Percentiles rank a stretch among this genome's conserved stretches.
Evolutionary conservation across 176 grass and related monocot genomes (phyloP).

Genomic region (Puccinellia tenuiflora): DNA sequence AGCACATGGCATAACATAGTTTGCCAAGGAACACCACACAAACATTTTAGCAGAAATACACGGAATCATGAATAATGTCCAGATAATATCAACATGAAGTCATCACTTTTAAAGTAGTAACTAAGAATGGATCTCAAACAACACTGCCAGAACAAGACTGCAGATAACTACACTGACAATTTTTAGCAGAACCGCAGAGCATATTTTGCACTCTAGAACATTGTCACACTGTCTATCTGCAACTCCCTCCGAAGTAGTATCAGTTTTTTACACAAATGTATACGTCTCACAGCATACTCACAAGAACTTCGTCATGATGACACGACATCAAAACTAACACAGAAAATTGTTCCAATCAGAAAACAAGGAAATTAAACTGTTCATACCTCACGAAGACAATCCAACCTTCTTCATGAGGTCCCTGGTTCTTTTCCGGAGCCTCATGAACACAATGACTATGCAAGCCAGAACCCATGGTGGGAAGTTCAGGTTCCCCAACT

Average conservation of each 20-base stretch:
- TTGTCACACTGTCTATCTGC: neutral
- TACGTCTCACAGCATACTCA: neutral
- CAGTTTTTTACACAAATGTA: neutral
- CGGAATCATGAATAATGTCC: neutral
- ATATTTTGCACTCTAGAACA: neutral
- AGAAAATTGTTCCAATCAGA: neutral
- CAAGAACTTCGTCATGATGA: neutral
- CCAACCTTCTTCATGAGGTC: constrained; percentile 82
- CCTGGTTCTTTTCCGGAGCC: constrained; percentile 82
- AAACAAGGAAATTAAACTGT: neutral
- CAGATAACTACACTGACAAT: neutral
- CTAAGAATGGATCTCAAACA: neutral
- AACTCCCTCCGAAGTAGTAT: neutral
- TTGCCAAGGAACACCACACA: neutral
- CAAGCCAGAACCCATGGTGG: constrained; percentile 93
- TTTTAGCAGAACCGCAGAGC: neutral
- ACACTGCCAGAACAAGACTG: neutral
- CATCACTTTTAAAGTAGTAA: neutral
- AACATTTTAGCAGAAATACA: neutral
- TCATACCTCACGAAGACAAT: constrained; percentile 39
- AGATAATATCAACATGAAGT: neutral
- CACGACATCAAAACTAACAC: neutral
- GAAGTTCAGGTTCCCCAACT: constrained; percentile 44
- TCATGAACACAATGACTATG: constrained; percentile 64
- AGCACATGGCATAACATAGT: neutral